Conservation (phyloP, 306 rosid species). For the Prunus mongolica region DNA sequence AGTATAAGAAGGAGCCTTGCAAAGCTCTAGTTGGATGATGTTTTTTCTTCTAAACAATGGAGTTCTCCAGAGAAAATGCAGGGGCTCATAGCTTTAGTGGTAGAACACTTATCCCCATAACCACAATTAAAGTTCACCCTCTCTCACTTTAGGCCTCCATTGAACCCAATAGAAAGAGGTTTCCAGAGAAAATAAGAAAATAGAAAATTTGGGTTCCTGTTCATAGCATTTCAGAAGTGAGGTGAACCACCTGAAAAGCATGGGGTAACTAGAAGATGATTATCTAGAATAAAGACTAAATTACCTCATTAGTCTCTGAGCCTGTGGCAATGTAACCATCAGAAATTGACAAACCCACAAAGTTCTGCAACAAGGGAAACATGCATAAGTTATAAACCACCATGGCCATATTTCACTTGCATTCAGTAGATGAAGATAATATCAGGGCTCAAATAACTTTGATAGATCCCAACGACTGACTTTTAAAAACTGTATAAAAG, state of each 20-base stretch:
- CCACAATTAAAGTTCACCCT: background rate
- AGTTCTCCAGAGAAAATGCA: background rate
- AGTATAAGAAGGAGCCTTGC: background rate
- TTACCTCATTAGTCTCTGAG: constrained; percentile 97
- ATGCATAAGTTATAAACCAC: constrained; percentile 18
- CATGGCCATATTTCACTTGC: background rate
- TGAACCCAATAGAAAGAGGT: background rate
- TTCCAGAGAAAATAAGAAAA: background rate
- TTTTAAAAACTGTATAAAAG: background rate
- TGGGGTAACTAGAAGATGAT: background rate
- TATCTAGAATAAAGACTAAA: background rate
- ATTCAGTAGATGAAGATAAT: background rate
- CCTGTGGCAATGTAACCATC: constrained; percentile 98
- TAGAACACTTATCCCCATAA: background rate
- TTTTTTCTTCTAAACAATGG: background rate
- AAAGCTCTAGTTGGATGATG: background rate
- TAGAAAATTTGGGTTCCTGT: background rate
- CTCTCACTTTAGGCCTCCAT: background rate
- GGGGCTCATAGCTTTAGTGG: background rate
- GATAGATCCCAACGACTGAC: background rate
- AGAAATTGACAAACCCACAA: constrained; percentile 86
- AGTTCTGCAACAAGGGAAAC: constrained; percentile 64
- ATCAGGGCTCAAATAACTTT: background rate
- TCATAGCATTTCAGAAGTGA: background rate
- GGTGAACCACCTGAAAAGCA: constrained; percentile 1